Evolutionary conservation across 2,329 filamentous ascomycete genomes (phyloP).

Genomic region (Talaromyces sp.): DNA sequence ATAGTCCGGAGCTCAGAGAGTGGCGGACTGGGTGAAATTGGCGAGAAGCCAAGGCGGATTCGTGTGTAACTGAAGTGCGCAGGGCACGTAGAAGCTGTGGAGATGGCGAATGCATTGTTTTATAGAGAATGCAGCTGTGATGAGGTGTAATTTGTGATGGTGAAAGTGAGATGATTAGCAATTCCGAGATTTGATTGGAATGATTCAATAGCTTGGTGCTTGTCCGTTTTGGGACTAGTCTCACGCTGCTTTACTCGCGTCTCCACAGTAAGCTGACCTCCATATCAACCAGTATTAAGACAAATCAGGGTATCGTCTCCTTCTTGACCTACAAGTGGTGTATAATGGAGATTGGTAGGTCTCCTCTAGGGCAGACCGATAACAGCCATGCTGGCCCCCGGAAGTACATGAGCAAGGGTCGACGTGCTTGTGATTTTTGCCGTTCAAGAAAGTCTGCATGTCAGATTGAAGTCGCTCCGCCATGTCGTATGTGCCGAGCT

Average conservation of each 20-base stretch:
- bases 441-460: conserved; percentile 16
- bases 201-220: neutral
- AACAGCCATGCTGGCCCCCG: neutral
- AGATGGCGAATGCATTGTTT: conserved; percentile 41
- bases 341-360: neutral
- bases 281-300: neutral
- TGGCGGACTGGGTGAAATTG: neutral
- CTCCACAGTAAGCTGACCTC: neutral
- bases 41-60: neutral
- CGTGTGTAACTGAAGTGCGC: conserved; percentile 34
- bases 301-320: neutral
- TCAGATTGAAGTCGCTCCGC: conserved; percentile 15
- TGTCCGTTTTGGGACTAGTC: neutral
- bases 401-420: conserved; percentile 18
- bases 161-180: conserved; percentile 1
- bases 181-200: conserved; percentile 4
- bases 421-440: conserved; percentile 15
- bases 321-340: neutral
- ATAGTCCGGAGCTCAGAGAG: conserved; percentile 21
- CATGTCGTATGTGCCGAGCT: conserved; percentile 17
- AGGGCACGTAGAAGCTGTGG: conserved; percentile 44
- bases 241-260: neutral
- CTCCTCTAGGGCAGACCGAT: neutral
- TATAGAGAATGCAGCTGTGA: neutral
- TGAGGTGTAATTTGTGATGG: neutral